Evolutionary conservation across 305 asterid species (phyloP), one percentile per base, ranked within the genome.

Genomic region (Withania somnifera): DNA sequence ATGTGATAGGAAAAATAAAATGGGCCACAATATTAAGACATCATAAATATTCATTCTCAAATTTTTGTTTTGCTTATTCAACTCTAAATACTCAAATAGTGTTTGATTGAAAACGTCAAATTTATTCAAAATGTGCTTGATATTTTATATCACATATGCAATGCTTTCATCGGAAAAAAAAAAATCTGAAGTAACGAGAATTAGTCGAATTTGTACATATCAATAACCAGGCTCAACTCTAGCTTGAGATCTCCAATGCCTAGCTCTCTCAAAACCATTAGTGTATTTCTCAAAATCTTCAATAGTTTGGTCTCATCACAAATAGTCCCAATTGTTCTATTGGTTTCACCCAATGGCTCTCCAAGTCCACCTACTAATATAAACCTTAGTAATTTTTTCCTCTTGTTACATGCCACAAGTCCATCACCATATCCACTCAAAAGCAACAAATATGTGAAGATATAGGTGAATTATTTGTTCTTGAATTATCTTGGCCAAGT

Each of bases 211-310:
- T 0, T n/a, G 2, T 67, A 9, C 4, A n/a, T 10, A 4, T 2
- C 51, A 88, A 76, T 86, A 86, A 50, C 88, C 90, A 50, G 50
- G 80, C n/a, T 73, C 38, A 73, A 73, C 36, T 50, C 80, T 75
- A 4, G 80, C 80, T 34, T 90, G 82, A 80, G 97, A 92, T 79
- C 86, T 91, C 97, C 97, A 92, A 26, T 88, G 84, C 17, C 86
- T 88, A 0, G 97, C 97, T 53, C 87, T 91, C 89, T 92, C 97
- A 86, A 92, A 92, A 13, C 97, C 97, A 85, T 92, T 92, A 15
- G 85, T 81, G 67, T 17, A 90, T 36, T 84, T 88, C 83, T 91
- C 93, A 68, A 61, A 91, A 78, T 91, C 95, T 53, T 87, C 87
- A 77, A 91, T 88, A 14, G 97, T 86, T 61, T 88, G 91, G 10